Evolutionary conservation across 2,329 filamentous ascomycete genomes (phyloP).

Genomic region (Grosmannia huntii): DNA sequence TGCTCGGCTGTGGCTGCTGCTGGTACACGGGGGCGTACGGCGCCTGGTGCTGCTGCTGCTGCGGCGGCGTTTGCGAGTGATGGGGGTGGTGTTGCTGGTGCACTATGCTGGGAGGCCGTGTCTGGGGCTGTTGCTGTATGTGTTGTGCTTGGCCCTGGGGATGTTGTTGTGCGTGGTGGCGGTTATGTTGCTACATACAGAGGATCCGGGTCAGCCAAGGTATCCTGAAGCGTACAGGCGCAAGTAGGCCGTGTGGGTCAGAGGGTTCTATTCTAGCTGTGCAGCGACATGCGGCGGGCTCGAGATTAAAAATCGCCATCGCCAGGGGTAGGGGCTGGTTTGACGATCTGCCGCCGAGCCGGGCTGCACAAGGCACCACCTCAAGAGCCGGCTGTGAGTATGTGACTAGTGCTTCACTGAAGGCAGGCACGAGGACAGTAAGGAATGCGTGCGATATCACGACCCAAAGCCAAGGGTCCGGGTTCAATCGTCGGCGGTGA

Average conservation of each 20-base stretch:
- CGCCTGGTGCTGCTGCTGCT: conserved; percentile 45
- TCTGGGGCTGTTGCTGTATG: conserved; percentile 53
- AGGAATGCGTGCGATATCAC: background rate
- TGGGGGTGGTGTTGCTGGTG: conserved; percentile 58
- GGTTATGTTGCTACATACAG: conserved; percentile 60
- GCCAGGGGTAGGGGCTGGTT: background rate
- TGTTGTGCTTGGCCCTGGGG: conserved; percentile 45
- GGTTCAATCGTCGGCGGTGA: background rate
- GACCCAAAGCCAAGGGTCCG: background rate
- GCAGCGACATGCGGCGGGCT: no score
- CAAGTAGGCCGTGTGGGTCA: no score
- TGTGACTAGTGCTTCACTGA: background rate
- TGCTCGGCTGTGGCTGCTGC: conserved; percentile 47
- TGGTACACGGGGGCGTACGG: conserved; percentile 62
- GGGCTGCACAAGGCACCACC: background rate
- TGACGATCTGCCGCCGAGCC: background rate
- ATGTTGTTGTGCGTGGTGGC: conserved; percentile 60
- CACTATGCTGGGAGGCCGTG: conserved; percentile 59
- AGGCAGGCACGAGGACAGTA: background rate
- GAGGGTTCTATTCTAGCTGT: background rate
- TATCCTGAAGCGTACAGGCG: background rate
- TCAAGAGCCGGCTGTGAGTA: background rate
- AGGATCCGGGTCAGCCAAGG: conserved; percentile 24
- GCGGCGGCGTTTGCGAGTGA: conserved; percentile 27
- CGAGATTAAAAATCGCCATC: background rate